A percentile compares a stretch with the other conserved stretches of the same genome.
Conservation (phyloP, 768 basidiomycete species). For the Leccinum truebloodii region DNA sequence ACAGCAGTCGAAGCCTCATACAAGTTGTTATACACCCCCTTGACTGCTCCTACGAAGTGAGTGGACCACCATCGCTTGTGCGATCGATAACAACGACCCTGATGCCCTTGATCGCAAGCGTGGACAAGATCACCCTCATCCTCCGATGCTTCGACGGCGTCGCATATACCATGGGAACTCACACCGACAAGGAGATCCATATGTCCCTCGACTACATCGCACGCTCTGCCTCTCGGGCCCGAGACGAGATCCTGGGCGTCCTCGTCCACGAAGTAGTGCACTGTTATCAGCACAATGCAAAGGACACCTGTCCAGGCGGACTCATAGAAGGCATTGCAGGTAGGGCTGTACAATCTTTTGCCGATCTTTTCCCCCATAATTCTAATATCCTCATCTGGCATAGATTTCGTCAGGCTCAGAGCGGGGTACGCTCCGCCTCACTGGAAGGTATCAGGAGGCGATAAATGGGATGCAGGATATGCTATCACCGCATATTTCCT, state of each 20-base stretch:
- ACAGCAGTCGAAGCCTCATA: conserved; percentile 42
- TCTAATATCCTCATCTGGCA: conserved; percentile 1
- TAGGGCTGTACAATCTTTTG: conserved; percentile 32
- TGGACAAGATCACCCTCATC: conserved; percentile 55
- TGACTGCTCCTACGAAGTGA: conserved; percentile 49
- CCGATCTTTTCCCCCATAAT: neutral
- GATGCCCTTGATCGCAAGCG: conserved; percentile 36
- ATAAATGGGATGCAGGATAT: conserved; percentile 76
- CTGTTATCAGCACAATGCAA: conserved; percentile 71
- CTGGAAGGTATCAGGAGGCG: conserved; percentile 53
- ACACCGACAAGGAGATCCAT: conserved; percentile 70
- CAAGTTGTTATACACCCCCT: conserved; percentile 45
- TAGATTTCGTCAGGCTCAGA: conserved; percentile 72
- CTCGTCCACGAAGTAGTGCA: conserved; percentile 78
- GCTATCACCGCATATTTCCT: conserved; percentile 74
- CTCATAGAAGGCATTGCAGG: conserved; percentile 82
- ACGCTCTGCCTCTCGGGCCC: conserved; percentile 40
- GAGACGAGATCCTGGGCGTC: conserved; percentile 69
- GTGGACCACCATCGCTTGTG: conserved; percentile 15
- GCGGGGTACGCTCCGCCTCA: conserved; percentile 65
- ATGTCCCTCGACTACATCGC: conserved; percentile 67
- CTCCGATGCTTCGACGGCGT: conserved; percentile 69
- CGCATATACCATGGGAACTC: conserved; percentile 62
- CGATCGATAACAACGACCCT: conserved; percentile 7
- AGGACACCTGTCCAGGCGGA: conserved; percentile 62